These are phyloP conservation scores for Penicillium goetzii DNA, from an alignment of 495 filamentous ascomycete species.

Conservation along the genomic window DNA sequence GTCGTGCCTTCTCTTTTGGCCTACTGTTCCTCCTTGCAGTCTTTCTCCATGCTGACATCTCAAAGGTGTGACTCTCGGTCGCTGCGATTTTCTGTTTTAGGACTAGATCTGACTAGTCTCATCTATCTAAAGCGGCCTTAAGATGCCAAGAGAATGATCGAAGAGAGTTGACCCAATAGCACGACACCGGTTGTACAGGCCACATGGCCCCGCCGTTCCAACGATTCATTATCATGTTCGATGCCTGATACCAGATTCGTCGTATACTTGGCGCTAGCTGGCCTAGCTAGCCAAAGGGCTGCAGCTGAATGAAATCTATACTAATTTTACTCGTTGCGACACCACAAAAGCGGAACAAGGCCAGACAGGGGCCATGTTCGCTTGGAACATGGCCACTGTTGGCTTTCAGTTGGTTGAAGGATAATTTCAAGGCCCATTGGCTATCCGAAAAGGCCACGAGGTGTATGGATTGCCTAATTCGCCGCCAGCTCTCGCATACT, in stretches of 20 bases:
- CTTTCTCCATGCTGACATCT: not conserved
- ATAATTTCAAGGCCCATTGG: not conserved
- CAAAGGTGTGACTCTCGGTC: not conserved
- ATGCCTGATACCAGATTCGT: not conserved
- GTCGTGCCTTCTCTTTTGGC: not conserved
- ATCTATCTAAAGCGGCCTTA: not conserved
- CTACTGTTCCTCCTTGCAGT: too few species aligned
- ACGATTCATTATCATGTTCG: not conserved
- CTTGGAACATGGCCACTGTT: not conserved
- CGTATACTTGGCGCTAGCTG: not conserved
- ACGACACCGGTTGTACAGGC: not conserved
- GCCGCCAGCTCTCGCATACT: not conserved
- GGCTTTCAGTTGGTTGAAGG: not conserved
- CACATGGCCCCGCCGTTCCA: not conserved
- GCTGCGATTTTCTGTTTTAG: not conserved
- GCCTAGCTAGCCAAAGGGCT: not conserved
- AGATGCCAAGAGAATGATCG: not conserved
- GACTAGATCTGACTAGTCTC: not conserved
- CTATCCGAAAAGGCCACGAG: not conserved
- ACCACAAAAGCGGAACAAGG: not conserved
- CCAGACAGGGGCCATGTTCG: not conserved
- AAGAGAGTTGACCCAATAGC: not conserved
- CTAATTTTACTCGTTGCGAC: not conserved
- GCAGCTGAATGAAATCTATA: not conserved
- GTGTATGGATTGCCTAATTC: slow-evolving; percentile 1